Conservation (phyloP, 371 early-diverging fungal genomes). For the Rhizopus stolonifer region DNA sequence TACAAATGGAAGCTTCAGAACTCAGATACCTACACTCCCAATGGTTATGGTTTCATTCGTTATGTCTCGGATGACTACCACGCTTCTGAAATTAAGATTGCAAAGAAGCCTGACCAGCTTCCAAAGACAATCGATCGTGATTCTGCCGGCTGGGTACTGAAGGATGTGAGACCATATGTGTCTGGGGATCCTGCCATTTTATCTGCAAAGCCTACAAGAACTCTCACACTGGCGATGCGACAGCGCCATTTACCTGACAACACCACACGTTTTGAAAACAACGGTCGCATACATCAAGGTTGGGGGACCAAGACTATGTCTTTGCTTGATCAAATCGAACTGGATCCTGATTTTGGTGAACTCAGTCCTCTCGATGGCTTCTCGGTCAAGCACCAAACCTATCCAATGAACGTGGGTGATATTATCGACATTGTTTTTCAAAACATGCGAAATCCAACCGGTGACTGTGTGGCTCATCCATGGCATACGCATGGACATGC, state of each 20-base stretch:
- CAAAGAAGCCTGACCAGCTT: background rate
- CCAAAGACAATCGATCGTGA: background rate
- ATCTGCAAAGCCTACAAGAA: conserved; percentile 11
- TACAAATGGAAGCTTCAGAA: background rate
- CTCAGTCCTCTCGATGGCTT: conserved; percentile 20
- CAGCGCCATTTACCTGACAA: conserved; percentile 10
- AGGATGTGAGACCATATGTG: conserved; percentile 1
- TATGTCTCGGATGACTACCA: conserved; percentile 3
- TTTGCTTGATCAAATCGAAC: conserved; percentile 5
- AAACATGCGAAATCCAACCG: conserved; percentile 3
- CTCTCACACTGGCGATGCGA: conserved; percentile 17
- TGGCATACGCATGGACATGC: conserved; percentile 45
- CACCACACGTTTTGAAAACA: conserved; percentile 22
- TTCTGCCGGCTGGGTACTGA: conserved; percentile 11
- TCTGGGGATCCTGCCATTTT: background rate
- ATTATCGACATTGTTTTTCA: conserved; percentile 42
- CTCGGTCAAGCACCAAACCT: conserved; percentile 21
- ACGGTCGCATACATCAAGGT: conserved; percentile 9
- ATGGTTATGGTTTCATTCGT: conserved; percentile 19
- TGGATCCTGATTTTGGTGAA: background rate
- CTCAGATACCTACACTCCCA: conserved; percentile 1
- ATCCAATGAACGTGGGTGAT: conserved; percentile 23
- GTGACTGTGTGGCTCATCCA: conserved; percentile 32
- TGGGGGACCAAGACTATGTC: conserved; percentile 14
- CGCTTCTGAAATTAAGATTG: background rate